phyloP scores from a whole-genome alignment of 192 early-diverging fungal genomes.

The Jimgerdemannia flammicorona region DNA sequence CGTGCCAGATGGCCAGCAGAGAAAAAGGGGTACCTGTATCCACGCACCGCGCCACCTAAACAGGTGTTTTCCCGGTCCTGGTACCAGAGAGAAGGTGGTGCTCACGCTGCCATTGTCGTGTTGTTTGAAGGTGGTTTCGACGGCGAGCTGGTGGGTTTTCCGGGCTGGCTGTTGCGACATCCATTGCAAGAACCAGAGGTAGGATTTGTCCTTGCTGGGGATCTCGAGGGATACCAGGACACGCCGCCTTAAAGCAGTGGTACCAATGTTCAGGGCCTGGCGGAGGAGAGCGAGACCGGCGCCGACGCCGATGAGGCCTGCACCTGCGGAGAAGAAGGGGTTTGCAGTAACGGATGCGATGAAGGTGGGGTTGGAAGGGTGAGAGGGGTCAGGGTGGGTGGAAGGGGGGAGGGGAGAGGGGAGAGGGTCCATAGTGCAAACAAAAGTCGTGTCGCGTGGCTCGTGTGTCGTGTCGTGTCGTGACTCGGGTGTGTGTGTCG shows the following conservation, averaged over 20 bases:
- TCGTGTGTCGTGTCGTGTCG: too few species aligned
- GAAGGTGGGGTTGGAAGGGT: not conserved
- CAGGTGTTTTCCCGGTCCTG: slow-evolving; percentile 89
- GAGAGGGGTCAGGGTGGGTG: too few species aligned
- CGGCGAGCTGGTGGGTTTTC: slow-evolving; percentile 70
- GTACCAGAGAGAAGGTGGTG: slow-evolving; percentile 83
- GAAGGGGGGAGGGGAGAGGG: too few species aligned
- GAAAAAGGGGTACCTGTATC: slow-evolving; percentile 48
- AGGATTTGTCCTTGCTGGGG: slow-evolving; percentile 88
- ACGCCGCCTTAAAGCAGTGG: slow-evolving; percentile 67
- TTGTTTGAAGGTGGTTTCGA: slow-evolving; percentile 84
- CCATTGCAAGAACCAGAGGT: slow-evolving; percentile 95
- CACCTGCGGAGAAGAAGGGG: slow-evolving; percentile 93
- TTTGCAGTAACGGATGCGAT: slow-evolving; percentile 53
- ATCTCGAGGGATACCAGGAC: slow-evolving; percentile 92
- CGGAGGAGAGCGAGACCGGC: slow-evolving; percentile 77
- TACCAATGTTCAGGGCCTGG: slow-evolving; percentile 64
- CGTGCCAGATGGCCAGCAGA: slow-evolving; percentile 10
- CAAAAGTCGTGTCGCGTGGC: too few species aligned
- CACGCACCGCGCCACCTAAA: slow-evolving; percentile 78
- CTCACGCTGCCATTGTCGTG: slow-evolving; percentile 88
- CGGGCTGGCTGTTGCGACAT: slow-evolving; percentile 59
- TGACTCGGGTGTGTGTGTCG: too few species aligned
- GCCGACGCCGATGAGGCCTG: slow-evolving; percentile 87
- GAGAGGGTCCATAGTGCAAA: too few species aligned